Percentiles rank a stretch among this genome's conserved stretches.
Evolutionary conservation across 768 basidiomycete genomes (phyloP).

Genomic region (Agaricus sinodeliciosus): DNA sequence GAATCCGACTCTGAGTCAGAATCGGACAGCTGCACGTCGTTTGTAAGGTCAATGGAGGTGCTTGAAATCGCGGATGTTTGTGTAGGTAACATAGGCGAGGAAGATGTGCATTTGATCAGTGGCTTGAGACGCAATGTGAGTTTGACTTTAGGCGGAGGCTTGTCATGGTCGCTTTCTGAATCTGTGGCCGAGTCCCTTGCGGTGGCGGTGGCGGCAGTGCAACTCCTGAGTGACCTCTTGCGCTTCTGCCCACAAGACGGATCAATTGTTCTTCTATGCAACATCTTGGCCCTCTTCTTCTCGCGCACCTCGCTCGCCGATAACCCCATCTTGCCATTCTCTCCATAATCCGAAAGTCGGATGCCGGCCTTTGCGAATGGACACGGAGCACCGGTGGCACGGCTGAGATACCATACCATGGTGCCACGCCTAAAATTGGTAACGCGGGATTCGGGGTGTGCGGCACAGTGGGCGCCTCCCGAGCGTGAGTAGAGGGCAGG

Average conservation of each 20-base stretch:
- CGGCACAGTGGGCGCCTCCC: constrained; percentile 54
- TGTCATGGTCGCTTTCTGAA: constrained; percentile 30
- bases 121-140: constrained; percentile 57
- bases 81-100: constrained; percentile 4
- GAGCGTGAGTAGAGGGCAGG: constrained; percentile 63
- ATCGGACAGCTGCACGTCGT: constrained; percentile 29
- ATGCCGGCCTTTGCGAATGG: constrained; percentile 74
- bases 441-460: constrained; percentile 34
- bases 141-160: constrained; percentile 60
- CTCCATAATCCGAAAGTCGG: constrained; percentile 59
- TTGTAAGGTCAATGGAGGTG: constrained; percentile 31
- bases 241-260: constrained; percentile 35
- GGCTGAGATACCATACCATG: constrained; percentile 75
- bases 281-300: constrained; percentile 20
- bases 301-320: constrained; percentile 19
- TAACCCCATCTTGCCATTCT: constrained; percentile 31
- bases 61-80: constrained; percentile 8
- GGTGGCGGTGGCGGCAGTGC: constrained; percentile 17
- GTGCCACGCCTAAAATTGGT: constrained; percentile 79
- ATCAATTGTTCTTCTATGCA: constrained; percentile 15
- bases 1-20: constrained; percentile 25
- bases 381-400: constrained; percentile 68
- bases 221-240: constrained; percentile 34
- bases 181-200: constrained; percentile 23
- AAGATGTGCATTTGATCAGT: constrained; percentile 10